A percentile compares a stretch with the other conserved stretches of the same genome.
phyloP scores from a whole-genome alignment of 2,329 filamentous ascomycete genomes.

The Coniochaeta prunicola region DNA sequence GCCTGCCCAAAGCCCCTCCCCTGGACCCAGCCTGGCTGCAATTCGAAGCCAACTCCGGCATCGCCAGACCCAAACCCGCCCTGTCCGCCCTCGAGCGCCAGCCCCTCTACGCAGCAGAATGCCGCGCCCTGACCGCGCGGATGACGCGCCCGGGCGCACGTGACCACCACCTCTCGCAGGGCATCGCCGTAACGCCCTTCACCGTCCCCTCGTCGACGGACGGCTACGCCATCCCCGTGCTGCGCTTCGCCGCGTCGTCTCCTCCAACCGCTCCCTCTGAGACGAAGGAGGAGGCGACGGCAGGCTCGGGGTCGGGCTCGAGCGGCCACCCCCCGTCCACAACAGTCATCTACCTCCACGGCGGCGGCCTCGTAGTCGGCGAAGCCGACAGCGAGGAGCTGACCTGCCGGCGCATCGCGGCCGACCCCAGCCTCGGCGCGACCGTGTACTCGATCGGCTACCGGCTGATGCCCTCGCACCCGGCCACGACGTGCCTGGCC shows the following conservation, averaged over 20 bases:
- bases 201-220: slow-evolving; percentile 25
- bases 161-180: slow-evolving; percentile 28
- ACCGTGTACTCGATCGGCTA: slow-evolving; percentile 38
- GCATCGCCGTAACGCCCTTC: slow-evolving; percentile 20
- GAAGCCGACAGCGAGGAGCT: slow-evolving; percentile 42
- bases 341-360: slow-evolving; percentile 38
- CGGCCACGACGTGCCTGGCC: slow-evolving; percentile 30
- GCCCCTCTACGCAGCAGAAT: slow-evolving; percentile 30
- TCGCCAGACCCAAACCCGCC: slow-evolving; percentile 17
- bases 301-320: too few species aligned
- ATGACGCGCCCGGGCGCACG: slow-evolving; percentile 27
- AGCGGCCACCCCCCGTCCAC: slow-evolving; percentile 7
- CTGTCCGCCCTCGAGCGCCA: slow-evolving; percentile 25
- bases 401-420: slow-evolving; percentile 33
- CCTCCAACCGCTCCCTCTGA: too few species aligned
- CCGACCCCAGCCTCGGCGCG: slow-evolving; percentile 16
- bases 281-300: too few species aligned
- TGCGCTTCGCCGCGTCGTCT: slow-evolving; percentile 20
- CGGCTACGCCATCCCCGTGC: slow-evolving; percentile 25
- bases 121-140: slow-evolving; percentile 26
- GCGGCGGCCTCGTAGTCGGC: slow-evolving; percentile 38
- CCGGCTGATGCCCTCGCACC: slow-evolving; percentile 32
- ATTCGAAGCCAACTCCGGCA: slow-evolving; percentile 24
- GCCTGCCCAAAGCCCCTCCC: slow-evolving; percentile 21
- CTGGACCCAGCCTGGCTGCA: slow-evolving; percentile 32